These are phyloP conservation scores for Bruguiera sexangula DNA, from an alignment of 345 rosid genomes.

Conservation along the genomic window DNA sequence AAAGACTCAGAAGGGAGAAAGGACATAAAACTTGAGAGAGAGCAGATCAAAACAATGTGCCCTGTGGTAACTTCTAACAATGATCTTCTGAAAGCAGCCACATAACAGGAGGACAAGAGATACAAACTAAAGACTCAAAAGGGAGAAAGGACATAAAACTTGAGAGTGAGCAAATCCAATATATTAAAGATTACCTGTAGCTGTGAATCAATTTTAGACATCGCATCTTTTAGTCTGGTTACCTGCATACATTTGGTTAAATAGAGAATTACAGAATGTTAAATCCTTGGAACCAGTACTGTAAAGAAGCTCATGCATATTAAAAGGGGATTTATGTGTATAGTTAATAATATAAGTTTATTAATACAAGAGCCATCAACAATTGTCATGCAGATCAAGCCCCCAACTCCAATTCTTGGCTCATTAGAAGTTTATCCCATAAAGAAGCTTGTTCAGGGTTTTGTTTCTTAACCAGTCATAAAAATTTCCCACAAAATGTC, in stretches of 20 bases:
- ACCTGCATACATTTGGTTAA: slow-evolving; percentile 45
- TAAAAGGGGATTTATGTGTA: slow-evolving; percentile 1
- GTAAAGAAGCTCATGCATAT: background rate
- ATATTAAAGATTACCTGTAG: slow-evolving; percentile 54
- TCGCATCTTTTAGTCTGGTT: slow-evolving; percentile 74
- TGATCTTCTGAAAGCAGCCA: background rate
- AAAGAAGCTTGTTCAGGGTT: background rate
- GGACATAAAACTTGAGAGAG: no score
- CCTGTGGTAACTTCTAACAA: background rate
- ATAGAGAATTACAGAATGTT: slow-evolving; percentile 6
- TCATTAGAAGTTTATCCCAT: background rate
- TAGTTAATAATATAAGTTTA: background rate
- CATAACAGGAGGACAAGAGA: background rate
- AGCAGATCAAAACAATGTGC: background rate
- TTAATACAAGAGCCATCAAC: background rate
- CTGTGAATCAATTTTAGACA: slow-evolving; percentile 79
- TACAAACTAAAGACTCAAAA: background rate
- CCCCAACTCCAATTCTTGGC: background rate
- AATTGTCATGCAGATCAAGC: background rate
- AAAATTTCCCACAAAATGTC: background rate
- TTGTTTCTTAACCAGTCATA: background rate
- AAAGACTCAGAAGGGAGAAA: background rate
- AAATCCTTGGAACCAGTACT: slow-evolving; percentile 1
- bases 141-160: background rate
- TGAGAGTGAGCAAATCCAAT: background rate